Evolutionary conservation across 257 asterid genomes (phyloP).

Genomic region (Salvia splendens): DNA sequence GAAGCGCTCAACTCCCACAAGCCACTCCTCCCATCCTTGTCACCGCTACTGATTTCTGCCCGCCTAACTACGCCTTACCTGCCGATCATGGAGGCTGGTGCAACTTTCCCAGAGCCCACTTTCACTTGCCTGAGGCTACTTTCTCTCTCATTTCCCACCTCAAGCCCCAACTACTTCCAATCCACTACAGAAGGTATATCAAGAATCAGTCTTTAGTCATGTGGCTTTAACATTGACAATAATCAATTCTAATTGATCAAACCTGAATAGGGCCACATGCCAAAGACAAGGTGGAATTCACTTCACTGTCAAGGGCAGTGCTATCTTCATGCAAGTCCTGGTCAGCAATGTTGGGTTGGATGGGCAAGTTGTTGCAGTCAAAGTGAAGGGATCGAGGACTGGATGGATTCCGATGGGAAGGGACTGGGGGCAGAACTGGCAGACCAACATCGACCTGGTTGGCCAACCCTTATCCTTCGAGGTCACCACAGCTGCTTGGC

Average conservation of each 20-base stretch:
- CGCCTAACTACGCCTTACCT: slow-evolving; percentile 37
- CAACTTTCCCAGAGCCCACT: slow-evolving; percentile 43
- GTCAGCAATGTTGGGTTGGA: slow-evolving; percentile 65
- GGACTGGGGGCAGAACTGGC: slow-evolving; percentile 78
- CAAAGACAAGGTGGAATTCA: slow-evolving; percentile 65
- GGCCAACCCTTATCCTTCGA: slow-evolving; percentile 71
- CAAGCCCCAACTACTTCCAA: slow-evolving; percentile 24
- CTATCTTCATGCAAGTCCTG: slow-evolving; percentile 47
- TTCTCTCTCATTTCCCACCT: slow-evolving; percentile 34
- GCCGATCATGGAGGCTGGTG: slow-evolving; percentile 43
- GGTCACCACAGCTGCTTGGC: slow-evolving; percentile 49
- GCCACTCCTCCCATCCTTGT: slow-evolving; percentile 31
- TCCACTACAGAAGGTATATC: slow-evolving; percentile 38
- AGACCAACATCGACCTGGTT: slow-evolving; percentile 51
- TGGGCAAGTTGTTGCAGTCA: slow-evolving; percentile 52
- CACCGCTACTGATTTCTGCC: slow-evolving; percentile 41
- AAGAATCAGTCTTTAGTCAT: neutral
- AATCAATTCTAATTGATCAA: neutral
- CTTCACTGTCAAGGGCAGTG: slow-evolving; percentile 55
- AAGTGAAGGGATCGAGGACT: slow-evolving; percentile 43
- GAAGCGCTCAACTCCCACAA: slow-evolving; percentile 34
- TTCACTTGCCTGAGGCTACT: slow-evolving; percentile 31
- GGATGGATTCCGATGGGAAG: slow-evolving; percentile 57
- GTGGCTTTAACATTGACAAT: neutral
- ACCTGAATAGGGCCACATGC: slow-evolving; percentile 53